These are phyloP conservation scores for Pelargonium nanum DNA, from an alignment of 345 rosid species.

Conservation along the genomic window DNA sequence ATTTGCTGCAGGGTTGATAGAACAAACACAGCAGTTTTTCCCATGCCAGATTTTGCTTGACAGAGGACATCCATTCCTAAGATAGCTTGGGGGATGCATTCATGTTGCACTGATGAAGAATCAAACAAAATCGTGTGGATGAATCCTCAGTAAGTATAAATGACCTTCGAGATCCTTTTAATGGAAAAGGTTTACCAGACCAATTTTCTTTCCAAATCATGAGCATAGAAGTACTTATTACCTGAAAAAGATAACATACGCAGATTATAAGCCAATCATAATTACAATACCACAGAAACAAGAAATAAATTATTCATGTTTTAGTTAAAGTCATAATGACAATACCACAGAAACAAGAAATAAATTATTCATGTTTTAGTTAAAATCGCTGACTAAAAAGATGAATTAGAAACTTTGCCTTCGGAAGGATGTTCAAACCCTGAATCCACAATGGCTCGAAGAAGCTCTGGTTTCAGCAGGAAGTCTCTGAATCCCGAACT, in stretches of 20 bases:
- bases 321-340: not conserved
- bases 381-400: not conserved
- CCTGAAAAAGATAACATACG: slow-evolving; percentile 28
- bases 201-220: slow-evolving; percentile 56
- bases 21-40: slow-evolving; percentile 95
- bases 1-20: slow-evolving; percentile 85
- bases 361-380: not conserved
- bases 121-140: slow-evolving; percentile 68
- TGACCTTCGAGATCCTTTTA: slow-evolving; percentile 51
- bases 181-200: slow-evolving; percentile 52
- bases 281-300: not conserved
- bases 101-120: slow-evolving; percentile 95
- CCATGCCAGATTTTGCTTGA: slow-evolving; percentile 99
- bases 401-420: slow-evolving; percentile 34
- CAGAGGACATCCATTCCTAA: slow-evolving; percentile 97
- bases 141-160: slow-evolving; percentile 73
- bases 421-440: slow-evolving; percentile 99
- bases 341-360: not conserved
- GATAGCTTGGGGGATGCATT: slow-evolving; percentile 98
- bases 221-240: slow-evolving; percentile 41
- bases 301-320: not conserved
- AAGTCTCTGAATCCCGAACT: slow-evolving; percentile 99
- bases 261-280: not conserved
- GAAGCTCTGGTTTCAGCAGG: slow-evolving; percentile 97
- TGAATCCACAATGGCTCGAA: slow-evolving; percentile 90